Evolutionary conservation across 2,329 filamentous ascomycete species (phyloP).

Genomic region (Aspergillus japonicus): DNA sequence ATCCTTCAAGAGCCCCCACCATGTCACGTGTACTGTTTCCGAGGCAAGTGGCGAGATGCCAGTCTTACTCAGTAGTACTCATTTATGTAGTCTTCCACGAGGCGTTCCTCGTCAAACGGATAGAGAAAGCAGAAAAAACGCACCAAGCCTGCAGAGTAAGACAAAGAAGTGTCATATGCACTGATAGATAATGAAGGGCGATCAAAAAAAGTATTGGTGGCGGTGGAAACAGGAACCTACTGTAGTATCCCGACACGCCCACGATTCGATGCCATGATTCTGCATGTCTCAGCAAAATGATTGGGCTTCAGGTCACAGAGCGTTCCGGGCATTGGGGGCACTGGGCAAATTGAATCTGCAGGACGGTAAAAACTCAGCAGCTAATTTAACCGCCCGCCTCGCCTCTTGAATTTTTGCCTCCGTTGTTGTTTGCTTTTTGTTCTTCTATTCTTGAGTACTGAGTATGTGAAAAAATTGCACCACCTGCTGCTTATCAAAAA

Average conservation of each 20-base stretch:
- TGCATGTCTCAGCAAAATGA: neutral
- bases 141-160: neutral
- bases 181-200: neutral
- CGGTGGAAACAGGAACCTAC: neutral
- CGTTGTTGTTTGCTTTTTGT: constrained; percentile 2
- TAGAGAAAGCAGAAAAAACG: neutral
- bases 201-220: neutral
- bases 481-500: no score
- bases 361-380: constrained; percentile 15
- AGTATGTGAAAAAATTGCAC: no score
- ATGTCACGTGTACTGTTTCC: neutral
- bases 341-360: constrained; percentile 8
- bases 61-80: no score
- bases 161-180: neutral
- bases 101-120: neutral
- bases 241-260: neutral
- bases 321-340: neutral
- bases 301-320: neutral
- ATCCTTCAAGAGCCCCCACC: neutral
- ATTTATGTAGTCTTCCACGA: neutral
- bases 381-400: constrained; percentile 5
- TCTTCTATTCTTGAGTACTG: no score
- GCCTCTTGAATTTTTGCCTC: constrained; percentile 3
- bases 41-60: neutral
- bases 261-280: neutral